Conservation (phyloP, 371 early-diverging fungal genomes). For the Apophysomyces trapeziformis region DNA sequence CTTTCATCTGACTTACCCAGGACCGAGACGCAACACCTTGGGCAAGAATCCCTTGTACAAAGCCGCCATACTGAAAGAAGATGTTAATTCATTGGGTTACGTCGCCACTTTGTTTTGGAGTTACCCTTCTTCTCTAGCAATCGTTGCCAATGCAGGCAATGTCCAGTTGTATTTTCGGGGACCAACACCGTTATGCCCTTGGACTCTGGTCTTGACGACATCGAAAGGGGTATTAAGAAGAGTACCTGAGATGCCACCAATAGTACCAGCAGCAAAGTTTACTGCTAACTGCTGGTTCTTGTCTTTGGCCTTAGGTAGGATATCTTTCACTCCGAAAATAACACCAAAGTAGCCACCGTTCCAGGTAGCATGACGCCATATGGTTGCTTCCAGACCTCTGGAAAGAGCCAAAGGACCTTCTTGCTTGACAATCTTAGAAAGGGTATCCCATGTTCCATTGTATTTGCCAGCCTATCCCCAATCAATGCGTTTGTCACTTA, state of each 20-base stretch:
- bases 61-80: conserved; percentile 64
- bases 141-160: conserved; percentile 81
- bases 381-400: conserved; percentile 93
- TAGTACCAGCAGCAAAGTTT: conserved; percentile 93
- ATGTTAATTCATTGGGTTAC: neutral
- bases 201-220: conserved; percentile 97
- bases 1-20: conserved; percentile 64
- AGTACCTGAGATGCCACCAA: conserved; percentile 96
- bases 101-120: neutral
- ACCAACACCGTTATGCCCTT: conserved; percentile 75
- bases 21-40: conserved; percentile 97
- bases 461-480: conserved; percentile 72
- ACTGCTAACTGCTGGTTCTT: conserved; percentile 77
- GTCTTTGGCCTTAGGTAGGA: conserved; percentile 84
- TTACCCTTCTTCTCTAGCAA: conserved; percentile 92
- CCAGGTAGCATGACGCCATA: conserved; percentile 96
- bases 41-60: conserved; percentile 97
- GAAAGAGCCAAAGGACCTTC: conserved; percentile 88
- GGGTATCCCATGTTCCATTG: conserved; percentile 73
- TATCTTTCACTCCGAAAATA: conserved; percentile 76
- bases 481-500: neutral
- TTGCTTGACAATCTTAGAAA: conserved; percentile 71
- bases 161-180: conserved; percentile 88
- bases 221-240: conserved; percentile 96
- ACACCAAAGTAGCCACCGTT: conserved; percentile 93